Evolutionary conservation across 1,284 basidiomycete genomes (phyloP), one percentile per base, ranked within the genome.

Genomic region (Trametes hirsuta): DNA sequence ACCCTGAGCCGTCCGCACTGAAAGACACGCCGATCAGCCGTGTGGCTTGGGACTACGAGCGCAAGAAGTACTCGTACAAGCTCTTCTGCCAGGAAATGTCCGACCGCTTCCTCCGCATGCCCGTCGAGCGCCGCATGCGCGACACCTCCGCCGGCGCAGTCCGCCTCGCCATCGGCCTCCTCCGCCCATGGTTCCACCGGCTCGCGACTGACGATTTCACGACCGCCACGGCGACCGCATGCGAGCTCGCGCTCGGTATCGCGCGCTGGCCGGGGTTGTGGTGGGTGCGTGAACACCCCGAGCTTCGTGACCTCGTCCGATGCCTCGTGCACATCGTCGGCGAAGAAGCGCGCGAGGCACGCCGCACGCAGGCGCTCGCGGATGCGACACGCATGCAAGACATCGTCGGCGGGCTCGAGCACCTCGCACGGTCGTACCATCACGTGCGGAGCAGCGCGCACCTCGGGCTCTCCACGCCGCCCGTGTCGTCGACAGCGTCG

Each of bases 61-160:
- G 79, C 41, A 82, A 80, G 68, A 86, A 85, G 69, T 78, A 80
- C 12, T 84, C 77, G 66, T 91, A 84, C 74, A 83, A 83, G 37
- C 80, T 84, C 54, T 91, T 91, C 72, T 91, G 88, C 73, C 83
- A 83, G 66, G 82, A 84, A 24, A 84, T 88, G 77, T 82, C 86
- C 4, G 81, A 80, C 45, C 78, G 80, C 25, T 91, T 90, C 75
- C 73, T 85, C 44, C 79, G 76, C 50, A 76, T 84, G 57, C 75
- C 84, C 1, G 66, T 76, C 30, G 84, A 87, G 55, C 76, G 77
- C 47, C 82, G 84, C 34, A 71, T 88, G 53, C 80, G 82, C 35
- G 88, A 89, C 68, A 82, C 87, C 2, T 88, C 89, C 0, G 79
- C 81, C 22, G 84, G 85, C 18, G 84, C 88, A 1, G 85, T 89